Evolutionary conservation across 192 early-diverging fungal species (phyloP).

Genomic region (Umbelopsis ramanniana): DNA sequence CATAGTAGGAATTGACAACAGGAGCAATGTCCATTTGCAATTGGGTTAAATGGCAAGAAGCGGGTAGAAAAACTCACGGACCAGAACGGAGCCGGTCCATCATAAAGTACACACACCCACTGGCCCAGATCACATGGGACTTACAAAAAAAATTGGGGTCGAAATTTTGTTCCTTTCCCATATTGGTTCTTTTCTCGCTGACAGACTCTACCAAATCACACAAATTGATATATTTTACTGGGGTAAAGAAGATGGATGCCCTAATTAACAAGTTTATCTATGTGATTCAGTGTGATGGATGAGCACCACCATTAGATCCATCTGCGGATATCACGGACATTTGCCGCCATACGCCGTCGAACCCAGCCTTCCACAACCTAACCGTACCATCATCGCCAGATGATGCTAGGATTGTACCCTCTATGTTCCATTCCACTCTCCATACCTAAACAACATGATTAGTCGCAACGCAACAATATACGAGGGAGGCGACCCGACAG

Average conservation of each 20-base stretch:
- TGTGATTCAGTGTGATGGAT: background rate
- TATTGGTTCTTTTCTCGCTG: background rate
- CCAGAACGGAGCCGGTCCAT: background rate
- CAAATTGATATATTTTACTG: background rate
- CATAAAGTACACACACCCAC: background rate
- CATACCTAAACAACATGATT: constrained; percentile 57
- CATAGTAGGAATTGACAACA: constrained; percentile 46
- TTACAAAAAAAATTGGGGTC: constrained; percentile 7
- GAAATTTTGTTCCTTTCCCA: background rate
- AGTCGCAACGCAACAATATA: background rate
- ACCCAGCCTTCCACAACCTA: constrained; percentile 76
- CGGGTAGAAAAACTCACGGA: background rate
- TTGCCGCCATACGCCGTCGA: constrained; percentile 61
- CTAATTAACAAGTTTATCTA: too few species aligned
- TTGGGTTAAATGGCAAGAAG: background rate
- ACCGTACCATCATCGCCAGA: constrained; percentile 86
- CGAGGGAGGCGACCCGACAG: background rate
- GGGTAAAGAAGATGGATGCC: too few species aligned
- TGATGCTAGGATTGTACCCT: constrained; percentile 76
- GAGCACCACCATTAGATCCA: background rate
- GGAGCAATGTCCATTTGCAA: constrained; percentile 21
- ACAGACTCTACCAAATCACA: background rate
- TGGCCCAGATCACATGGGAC: constrained; percentile 9
- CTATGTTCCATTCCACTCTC: constrained; percentile 87
- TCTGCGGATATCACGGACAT: constrained; percentile 65